phyloP scores from a whole-genome alignment of 345 rosid genomes.

The Durio zibethinus region DNA sequence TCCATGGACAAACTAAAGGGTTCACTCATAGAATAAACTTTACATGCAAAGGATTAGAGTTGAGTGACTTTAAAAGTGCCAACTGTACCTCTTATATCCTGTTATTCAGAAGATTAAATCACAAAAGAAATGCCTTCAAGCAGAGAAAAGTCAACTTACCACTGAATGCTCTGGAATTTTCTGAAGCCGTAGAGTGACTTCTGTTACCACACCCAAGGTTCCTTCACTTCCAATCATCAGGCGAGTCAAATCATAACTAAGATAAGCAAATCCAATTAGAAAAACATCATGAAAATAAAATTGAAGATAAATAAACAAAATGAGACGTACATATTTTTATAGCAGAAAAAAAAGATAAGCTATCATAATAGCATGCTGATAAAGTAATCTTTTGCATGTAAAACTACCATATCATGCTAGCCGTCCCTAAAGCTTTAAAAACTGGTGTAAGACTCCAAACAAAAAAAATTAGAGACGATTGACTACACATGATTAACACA shows the following conservation, averaged over 20 bases:
- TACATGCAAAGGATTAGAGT: constrained; percentile 1
- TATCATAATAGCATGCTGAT: not conserved
- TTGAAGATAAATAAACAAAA: not conserved
- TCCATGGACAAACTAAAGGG: not conserved
- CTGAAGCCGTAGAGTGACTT: constrained; percentile 87
- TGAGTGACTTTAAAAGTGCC: not conserved
- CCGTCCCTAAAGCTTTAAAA: too few species aligned
- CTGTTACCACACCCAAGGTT: constrained; percentile 82
- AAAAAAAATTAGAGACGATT: not conserved
- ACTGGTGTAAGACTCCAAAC: not conserved
- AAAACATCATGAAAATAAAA: not conserved
- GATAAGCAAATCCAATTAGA: constrained; percentile 11
- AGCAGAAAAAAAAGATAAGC: not conserved
- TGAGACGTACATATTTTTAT: not conserved
- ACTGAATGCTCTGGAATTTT: constrained; percentile 86
- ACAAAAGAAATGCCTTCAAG: constrained; percentile 15
- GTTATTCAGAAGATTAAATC: not conserved
- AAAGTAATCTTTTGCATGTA: not conserved
- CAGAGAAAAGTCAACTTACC: constrained; percentile 40
- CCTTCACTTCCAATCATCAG: constrained; percentile 94
- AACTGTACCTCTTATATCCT: not conserved
- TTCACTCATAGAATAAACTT: not conserved
- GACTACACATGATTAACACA: not conserved
- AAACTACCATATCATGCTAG: not conserved
- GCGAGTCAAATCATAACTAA: constrained; percentile 89